Evolutionary conservation across 164 flowering plant genomes (phyloP).

Genomic region (Liriodendron chinense): DNA sequence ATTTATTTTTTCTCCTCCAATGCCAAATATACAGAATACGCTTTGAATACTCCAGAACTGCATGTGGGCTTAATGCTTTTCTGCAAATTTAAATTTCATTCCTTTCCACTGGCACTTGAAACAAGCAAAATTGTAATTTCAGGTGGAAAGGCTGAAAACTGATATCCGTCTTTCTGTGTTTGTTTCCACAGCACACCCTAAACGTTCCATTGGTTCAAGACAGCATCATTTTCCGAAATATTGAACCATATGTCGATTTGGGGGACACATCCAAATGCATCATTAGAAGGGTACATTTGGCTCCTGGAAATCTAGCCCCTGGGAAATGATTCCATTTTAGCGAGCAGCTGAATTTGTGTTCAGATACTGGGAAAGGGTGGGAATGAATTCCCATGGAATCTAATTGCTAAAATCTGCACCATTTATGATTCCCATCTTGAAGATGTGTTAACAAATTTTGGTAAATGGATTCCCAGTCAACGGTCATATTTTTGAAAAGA

Average conservation of each 20-base stretch:
- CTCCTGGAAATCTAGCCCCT: no score
- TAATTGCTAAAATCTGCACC: no score
- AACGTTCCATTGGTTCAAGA: background rate
- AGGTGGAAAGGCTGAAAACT: background rate
- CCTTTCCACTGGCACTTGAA: background rate
- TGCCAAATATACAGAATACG: background rate
- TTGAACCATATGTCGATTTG: background rate
- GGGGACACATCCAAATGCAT: no score
- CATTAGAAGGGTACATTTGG: no score
- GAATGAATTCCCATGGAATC: no score
- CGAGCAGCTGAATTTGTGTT: no score
- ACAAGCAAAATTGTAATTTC: background rate
- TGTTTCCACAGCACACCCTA: background rate
- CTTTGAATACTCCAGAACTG: background rate
- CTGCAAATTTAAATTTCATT: background rate
- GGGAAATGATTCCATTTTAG: no score
- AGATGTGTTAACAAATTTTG: no score
- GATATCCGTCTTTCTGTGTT: background rate
- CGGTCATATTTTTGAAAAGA: no score
- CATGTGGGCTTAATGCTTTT: background rate
- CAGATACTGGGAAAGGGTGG: no score
- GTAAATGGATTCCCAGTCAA: no score
- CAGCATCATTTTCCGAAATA: background rate
- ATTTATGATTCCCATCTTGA: no score
- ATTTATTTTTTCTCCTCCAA: background rate